Evolutionary conservation across 345 rosid genomes (phyloP), one percentile per base, ranked within the genome.

Genomic region (Adansonia digitata): DNA sequence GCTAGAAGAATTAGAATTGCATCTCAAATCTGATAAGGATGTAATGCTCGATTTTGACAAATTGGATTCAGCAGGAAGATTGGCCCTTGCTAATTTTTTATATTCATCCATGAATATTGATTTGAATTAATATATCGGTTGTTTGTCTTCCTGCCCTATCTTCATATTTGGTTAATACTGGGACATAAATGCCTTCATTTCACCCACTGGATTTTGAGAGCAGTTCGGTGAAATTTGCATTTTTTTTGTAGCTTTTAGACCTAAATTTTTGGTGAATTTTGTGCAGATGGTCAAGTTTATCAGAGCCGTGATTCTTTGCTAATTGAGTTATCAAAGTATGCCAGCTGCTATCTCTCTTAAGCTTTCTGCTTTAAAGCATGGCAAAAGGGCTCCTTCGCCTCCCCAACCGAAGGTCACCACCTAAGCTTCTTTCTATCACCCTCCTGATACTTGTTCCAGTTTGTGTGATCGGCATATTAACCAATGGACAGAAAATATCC

Each of bases 361-460:
- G 73, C 69, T 56, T 75, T 62, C 59, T 65, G 45, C 66, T 6
- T 14, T 29, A 11, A 82, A 82, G 35, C 74, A 92, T 91, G 97
- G 90, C 87, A 7, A 34, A 43, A 39, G 83, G 86, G 75, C 57
- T 78, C 13, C 62, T 75, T 2, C 87, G 86, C 56, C 69, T 73
- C 48, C 60, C 18, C 34, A 48, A 57, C 37, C 84, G 82, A 80
- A 86, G 86, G 82, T 73, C 74, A 35, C 80, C 78, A 0, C 84
- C 81, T 1, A n/a, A n/a, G n/a, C n/a, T n/a, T n/a, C n/a, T n/a
- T n/a, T 74, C n/a, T 40, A 40, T 85, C 0, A 26, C 80, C 27
- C 84, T 87, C 43, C 52, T 92, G 61, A 83, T 92, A 61, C 74
- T 90, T 29, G 80, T 85, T 46, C 78, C 87, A 66, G 77, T 88